Percentiles rank a stretch among this genome's conserved stretches.
phyloP scores from a whole-genome alignment of 129 eudicot species.

The Mikania micrantha region DNA sequence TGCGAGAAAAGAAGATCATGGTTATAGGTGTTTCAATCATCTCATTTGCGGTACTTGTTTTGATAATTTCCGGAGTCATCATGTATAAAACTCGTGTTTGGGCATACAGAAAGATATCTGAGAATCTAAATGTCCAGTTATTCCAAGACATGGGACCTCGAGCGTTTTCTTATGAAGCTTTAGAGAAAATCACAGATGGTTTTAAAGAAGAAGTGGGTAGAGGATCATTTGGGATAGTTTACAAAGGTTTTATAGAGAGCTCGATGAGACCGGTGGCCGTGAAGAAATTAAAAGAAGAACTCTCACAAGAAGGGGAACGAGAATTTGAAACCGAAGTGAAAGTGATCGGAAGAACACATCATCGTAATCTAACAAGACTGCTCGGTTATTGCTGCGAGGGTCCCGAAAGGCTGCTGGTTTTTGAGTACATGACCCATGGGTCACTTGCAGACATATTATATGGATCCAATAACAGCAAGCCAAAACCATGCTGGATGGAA shows the following conservation, averaged over 20 bases:
- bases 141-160: slow-evolving; percentile 7
- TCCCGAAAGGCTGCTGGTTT: slow-evolving; percentile 31
- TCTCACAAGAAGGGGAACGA: slow-evolving; percentile 36
- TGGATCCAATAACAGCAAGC: slow-evolving; percentile 1
- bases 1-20: not conserved
- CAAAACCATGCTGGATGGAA: slow-evolving; percentile 20
- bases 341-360: slow-evolving; percentile 45
- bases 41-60: not conserved
- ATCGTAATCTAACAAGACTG: slow-evolving; percentile 32
- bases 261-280: slow-evolving; percentile 31
- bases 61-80: slow-evolving; percentile 16
- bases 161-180: slow-evolving; percentile 32
- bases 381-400: slow-evolving; percentile 41
- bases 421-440: slow-evolving; percentile 37
- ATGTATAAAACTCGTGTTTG: not conserved
- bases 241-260: slow-evolving; percentile 31
- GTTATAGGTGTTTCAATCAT: slow-evolving; percentile 19
- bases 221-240: slow-evolving; percentile 45
- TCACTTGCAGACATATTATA: slow-evolving; percentile 36
- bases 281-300: slow-evolving; percentile 15
- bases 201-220: slow-evolving; percentile 41
- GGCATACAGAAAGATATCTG: slow-evolving; percentile 3
- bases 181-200: slow-evolving; percentile 24
- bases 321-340: slow-evolving; percentile 40
- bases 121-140: slow-evolving; percentile 2